Percentiles rank a stretch among this genome's conserved stretches.
Conservation (phyloP, 2,329 filamentous ascomycete genomes). For the Sporothrix protearum region DNA sequence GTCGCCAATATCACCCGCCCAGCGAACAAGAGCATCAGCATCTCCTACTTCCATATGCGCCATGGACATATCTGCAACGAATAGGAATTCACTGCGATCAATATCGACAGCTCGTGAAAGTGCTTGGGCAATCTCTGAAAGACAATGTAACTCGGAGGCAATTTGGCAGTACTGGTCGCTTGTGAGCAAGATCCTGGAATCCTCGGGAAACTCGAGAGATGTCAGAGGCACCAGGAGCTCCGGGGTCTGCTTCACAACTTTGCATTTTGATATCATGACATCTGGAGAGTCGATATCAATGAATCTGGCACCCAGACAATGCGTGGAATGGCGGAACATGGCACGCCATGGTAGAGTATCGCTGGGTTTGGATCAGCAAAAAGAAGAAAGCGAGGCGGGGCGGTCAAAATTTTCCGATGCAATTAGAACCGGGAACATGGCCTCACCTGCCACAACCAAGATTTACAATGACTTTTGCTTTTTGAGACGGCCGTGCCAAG, state of each 20-base stretch:
- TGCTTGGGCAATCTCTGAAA: constrained; percentile 56
- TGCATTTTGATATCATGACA: constrained; percentile 70
- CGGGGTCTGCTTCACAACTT: constrained; percentile 60
- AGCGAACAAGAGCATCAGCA: constrained; percentile 69
- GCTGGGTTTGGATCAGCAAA: constrained; percentile 43
- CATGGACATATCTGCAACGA: constrained; percentile 84
- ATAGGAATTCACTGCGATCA: constrained; percentile 62
- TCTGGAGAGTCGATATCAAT: constrained; percentile 84
- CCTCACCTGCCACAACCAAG: constrained; percentile 85
- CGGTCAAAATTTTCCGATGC: not conserved
- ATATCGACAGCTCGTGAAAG: constrained; percentile 58
- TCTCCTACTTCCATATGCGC: constrained; percentile 79
- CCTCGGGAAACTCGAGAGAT: constrained; percentile 41
- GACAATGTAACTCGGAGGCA: constrained; percentile 74
- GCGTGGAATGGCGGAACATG: constrained; percentile 60
- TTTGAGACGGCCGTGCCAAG: constrained; percentile 48
- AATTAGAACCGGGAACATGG: constrained; percentile 28
- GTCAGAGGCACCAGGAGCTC: constrained; percentile 55
- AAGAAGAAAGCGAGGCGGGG: not conserved
- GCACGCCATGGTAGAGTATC: constrained; percentile 86
- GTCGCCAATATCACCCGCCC: constrained; percentile 68
- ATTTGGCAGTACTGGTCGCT: constrained; percentile 73
- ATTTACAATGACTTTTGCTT: constrained; percentile 74
- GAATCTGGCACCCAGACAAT: constrained; percentile 61
- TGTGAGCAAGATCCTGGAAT: constrained; percentile 52